Conservation (phyloP, 192 early-diverging fungal genomes). For the Coemansia sp. region DNA sequence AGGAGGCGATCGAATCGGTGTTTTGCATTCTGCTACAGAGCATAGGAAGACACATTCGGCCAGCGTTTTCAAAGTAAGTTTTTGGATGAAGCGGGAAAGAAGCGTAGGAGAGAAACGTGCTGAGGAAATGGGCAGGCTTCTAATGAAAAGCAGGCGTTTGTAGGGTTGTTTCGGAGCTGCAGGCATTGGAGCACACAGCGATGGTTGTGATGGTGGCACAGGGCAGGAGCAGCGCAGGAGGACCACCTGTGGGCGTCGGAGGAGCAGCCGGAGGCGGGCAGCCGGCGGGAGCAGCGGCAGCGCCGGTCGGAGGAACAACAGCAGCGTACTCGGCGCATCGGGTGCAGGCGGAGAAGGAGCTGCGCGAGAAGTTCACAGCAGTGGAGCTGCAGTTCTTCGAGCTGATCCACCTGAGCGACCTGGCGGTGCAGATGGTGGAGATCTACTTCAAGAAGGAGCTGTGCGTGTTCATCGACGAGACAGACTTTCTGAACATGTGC, state of each 20-base stretch:
- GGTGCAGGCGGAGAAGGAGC: slow-evolving; percentile 34
- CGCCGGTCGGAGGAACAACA: background rate
- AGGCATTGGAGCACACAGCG: slow-evolving; percentile 36
- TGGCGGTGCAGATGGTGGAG: slow-evolving; percentile 92
- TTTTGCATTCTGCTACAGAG: slow-evolving; percentile 76
- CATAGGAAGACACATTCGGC: slow-evolving; percentile 58
- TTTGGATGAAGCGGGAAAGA: background rate
- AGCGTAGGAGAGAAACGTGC: too few relatives aligned
- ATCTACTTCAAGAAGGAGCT: slow-evolving; percentile 91
- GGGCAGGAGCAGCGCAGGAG: slow-evolving; percentile 5
- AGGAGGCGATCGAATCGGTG: slow-evolving; percentile 70
- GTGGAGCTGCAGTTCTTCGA: slow-evolving; percentile 83
- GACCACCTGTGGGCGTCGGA: too few relatives aligned
- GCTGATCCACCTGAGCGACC: slow-evolving; percentile 89
- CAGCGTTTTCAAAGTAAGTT: slow-evolving; percentile 30
- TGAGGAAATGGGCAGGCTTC: background rate
- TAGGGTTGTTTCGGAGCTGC: slow-evolving; percentile 33
- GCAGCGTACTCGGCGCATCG: slow-evolving; percentile 49
- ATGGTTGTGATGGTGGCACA: slow-evolving; percentile 28
- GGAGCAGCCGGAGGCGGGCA: too few relatives aligned
- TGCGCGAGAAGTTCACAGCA: slow-evolving; percentile 58
- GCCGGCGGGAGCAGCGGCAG: background rate
- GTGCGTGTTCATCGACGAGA: slow-evolving; percentile 79
- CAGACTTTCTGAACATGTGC: slow-evolving; percentile 87
- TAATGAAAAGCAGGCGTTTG: too few relatives aligned